Conservation (phyloP, 2,329 filamentous ascomycete genomes). For the Zymoseptoria tritici region DNA sequence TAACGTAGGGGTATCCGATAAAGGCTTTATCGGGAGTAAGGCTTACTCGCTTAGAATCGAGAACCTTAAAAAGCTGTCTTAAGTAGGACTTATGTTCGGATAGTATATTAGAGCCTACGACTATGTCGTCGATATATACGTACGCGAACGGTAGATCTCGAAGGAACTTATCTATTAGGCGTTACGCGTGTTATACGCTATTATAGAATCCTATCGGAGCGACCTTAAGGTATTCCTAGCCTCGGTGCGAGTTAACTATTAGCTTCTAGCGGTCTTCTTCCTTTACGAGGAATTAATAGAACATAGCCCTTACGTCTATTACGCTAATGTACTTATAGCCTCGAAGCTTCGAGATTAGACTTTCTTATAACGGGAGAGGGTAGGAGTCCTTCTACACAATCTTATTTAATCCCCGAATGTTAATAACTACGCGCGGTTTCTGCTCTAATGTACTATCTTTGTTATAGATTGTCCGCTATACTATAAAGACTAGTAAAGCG, state of each 20-base stretch:
- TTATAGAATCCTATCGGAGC: not conserved
- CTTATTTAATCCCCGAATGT: constrained; percentile 1
- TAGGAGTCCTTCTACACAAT: not conserved
- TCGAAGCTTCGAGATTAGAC: not conserved
- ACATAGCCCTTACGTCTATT: not conserved
- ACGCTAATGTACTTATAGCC: constrained; percentile 1
- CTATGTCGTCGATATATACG: constrained; percentile 1
- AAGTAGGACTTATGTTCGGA: not conserved
- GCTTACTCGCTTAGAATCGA: not conserved
- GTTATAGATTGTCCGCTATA: constrained; percentile 2
- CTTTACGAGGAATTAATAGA: not conserved
- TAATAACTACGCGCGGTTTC: not conserved
- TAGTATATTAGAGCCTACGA: not conserved
- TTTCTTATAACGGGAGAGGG: not conserved
- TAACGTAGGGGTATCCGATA: not conserved
- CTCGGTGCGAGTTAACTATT: not conserved
- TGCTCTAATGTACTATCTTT: not conserved
- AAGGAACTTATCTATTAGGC: not conserved
- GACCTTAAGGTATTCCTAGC: not conserved
- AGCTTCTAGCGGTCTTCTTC: constrained; percentile 1
- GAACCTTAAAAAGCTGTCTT: not conserved
- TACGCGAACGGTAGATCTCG: not conserved
- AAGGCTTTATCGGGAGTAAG: not conserved
- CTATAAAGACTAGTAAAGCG: not conserved
- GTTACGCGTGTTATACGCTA: not conserved